phyloP scores from a whole-genome alignment of 1,284 basidiomycete genomes.

The Melampsora larici-populina region DNA sequence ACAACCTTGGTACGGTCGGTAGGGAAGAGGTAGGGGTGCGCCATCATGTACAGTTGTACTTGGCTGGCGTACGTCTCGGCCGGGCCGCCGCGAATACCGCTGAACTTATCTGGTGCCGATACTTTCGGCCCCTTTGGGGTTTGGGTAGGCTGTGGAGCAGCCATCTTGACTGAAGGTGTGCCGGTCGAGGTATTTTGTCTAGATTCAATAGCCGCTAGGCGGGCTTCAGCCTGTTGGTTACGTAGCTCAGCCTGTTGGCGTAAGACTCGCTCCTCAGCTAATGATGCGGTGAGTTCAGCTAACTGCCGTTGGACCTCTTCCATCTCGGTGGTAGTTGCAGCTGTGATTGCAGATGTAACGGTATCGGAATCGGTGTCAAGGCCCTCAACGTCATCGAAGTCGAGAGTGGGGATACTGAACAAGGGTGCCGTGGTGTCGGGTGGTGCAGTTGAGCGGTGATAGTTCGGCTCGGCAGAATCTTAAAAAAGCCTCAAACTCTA shows the following conservation, averaged over 20 bases:
- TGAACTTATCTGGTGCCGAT: too few relatives aligned
- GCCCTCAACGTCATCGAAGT: too few relatives aligned
- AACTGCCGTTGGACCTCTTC: background rate
- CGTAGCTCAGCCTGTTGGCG: background rate
- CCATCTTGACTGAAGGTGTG: background rate
- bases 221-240: background rate
- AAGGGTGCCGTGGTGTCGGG: too few relatives aligned
- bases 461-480: too few relatives aligned
- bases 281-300: background rate
- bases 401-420: too few relatives aligned
- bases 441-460: too few relatives aligned
- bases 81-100: background rate
- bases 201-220: background rate
- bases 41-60: background rate
- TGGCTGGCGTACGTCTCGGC: background rate
- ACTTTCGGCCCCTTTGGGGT: background rate
- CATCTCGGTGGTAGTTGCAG: too few relatives aligned
- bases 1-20: background rate
- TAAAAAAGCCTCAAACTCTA: too few relatives aligned
- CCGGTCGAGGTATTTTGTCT: background rate
- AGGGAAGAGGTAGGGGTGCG: background rate
- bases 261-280: too few relatives aligned
- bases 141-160: too few relatives aligned
- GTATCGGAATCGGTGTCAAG: too few relatives aligned
- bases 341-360: too few relatives aligned